A percentile compares a stretch with the other conserved stretches of the same genome.
Evolutionary conservation across 208 protist genomes (phyloP).

Genomic region (Acanthamoeba castellanii): DNA sequence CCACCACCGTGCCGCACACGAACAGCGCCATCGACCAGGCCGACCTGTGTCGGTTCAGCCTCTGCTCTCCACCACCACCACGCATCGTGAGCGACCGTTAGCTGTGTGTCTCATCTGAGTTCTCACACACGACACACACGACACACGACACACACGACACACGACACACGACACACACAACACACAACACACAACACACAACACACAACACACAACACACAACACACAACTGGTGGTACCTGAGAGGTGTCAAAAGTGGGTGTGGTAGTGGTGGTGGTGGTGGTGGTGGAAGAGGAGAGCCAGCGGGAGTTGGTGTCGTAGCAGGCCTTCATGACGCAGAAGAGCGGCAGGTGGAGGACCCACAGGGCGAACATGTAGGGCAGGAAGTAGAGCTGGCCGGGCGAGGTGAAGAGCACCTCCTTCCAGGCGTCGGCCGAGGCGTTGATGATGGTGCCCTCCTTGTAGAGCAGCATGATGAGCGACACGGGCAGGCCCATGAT

Average conservation of each 20-base stretch:
- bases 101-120: too few relatives aligned
- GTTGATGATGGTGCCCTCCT: slow-evolving; percentile 51
- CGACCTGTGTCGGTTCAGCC: neutral
- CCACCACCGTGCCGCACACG: slow-evolving; percentile 32
- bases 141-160: too few relatives aligned
- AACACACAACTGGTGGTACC: too few relatives aligned
- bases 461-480: slow-evolving; percentile 56
- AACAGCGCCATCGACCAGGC: slow-evolving; percentile 32
- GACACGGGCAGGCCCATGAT: slow-evolving; percentile 46
- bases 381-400: slow-evolving; percentile 64
- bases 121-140: too few relatives aligned
- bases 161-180: too few relatives aligned
- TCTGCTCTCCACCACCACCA: neutral
- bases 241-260: neutral
- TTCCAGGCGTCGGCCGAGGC: slow-evolving; percentile 62
- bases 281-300: neutral
- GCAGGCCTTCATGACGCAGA: slow-evolving; percentile 54
- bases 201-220: too few relatives aligned
- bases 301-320: neutral
- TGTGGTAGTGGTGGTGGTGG: neutral
- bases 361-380: slow-evolving; percentile 66
- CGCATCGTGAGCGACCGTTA: neutral
- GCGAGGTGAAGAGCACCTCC: slow-evolving; percentile 54
- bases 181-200: too few relatives aligned
- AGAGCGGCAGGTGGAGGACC: slow-evolving; percentile 62